phyloP scores from a whole-genome alignment of 371 early-diverging fungal species.

The Phascolomyces articulosus region DNA sequence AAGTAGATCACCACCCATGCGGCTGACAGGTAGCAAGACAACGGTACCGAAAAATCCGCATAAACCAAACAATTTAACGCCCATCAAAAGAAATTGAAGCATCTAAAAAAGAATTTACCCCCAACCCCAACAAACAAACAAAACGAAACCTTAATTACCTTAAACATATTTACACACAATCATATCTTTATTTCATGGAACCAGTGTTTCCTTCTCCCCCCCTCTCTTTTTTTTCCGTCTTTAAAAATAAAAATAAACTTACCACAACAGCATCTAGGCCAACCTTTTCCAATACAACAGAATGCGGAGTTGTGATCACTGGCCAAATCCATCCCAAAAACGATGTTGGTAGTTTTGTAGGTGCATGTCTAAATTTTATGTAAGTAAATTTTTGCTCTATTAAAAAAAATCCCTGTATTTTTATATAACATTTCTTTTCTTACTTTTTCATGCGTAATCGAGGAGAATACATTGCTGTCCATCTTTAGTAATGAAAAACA shows the following conservation, averaged over 20 bases:
- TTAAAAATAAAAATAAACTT: slow-evolving; percentile 6
- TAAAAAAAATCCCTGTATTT: background rate
- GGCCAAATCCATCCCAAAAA: slow-evolving; percentile 71
- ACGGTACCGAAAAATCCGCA: slow-evolving; percentile 55
- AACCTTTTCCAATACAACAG: slow-evolving; percentile 61
- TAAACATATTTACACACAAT: background rate
- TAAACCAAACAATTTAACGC: slow-evolving; percentile 49
- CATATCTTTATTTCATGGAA: too few relatives aligned
- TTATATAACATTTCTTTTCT: too few relatives aligned
- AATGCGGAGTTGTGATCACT: slow-evolving; percentile 54
- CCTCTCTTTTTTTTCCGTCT: too few relatives aligned
- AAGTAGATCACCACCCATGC: slow-evolving; percentile 47
- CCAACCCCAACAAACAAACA: too few relatives aligned
- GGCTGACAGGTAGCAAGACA: slow-evolving; percentile 48
- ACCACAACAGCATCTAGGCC: slow-evolving; percentile 74
- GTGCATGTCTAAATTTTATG: slow-evolving; percentile 46
- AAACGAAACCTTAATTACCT: too few relatives aligned
- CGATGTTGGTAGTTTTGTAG: slow-evolving; percentile 48
- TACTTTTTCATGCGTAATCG: slow-evolving; percentile 65
- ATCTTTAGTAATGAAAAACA: slow-evolving; percentile 25
- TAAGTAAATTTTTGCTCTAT: background rate
- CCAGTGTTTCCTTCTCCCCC: too few relatives aligned
- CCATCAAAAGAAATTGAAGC: slow-evolving; percentile 56
- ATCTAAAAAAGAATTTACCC: slow-evolving; percentile 28
- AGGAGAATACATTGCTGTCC: slow-evolving; percentile 65